phyloP scores from a whole-genome alignment of 345 rosid genomes.

The Murraya paniculata region DNA sequence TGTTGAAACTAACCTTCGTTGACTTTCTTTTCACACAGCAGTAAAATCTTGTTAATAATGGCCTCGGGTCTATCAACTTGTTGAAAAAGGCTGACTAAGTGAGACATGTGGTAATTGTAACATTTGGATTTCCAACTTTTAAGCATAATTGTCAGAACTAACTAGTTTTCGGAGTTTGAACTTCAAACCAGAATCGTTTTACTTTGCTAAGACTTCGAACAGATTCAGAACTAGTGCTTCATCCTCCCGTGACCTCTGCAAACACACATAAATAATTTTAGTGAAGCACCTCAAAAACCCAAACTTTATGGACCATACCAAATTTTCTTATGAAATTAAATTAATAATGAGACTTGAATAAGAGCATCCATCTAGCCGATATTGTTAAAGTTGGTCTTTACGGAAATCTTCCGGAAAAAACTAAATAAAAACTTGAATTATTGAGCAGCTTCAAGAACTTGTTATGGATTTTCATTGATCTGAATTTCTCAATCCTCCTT shows the following conservation, averaged over 20 bases:
- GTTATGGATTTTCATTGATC: background rate
- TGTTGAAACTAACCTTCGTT: background rate
- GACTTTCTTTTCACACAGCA: background rate
- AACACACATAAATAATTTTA: background rate
- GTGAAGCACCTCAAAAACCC: background rate
- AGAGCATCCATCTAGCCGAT: background rate
- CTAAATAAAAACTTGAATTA: background rate
- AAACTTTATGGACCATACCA: background rate
- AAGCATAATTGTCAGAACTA: background rate
- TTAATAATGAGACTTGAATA: background rate
- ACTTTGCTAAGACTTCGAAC: background rate
- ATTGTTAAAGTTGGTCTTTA: background rate
- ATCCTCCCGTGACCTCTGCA: no score
- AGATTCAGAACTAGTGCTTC: background rate
- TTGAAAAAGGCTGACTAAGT: background rate
- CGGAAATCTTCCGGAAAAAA: background rate
- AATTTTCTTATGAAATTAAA: background rate
- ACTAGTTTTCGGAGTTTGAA: background rate
- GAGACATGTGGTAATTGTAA: background rate
- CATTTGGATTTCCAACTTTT: background rate
- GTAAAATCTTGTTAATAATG: background rate
- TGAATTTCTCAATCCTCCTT: background rate
- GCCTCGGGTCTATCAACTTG: background rate
- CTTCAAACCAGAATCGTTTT: background rate
- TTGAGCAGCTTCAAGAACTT: background rate